Evolutionary conservation across 257 asterid species (phyloP), one percentile per base, ranked within the genome.

Genomic region (Lavandula angustifolia): DNA sequence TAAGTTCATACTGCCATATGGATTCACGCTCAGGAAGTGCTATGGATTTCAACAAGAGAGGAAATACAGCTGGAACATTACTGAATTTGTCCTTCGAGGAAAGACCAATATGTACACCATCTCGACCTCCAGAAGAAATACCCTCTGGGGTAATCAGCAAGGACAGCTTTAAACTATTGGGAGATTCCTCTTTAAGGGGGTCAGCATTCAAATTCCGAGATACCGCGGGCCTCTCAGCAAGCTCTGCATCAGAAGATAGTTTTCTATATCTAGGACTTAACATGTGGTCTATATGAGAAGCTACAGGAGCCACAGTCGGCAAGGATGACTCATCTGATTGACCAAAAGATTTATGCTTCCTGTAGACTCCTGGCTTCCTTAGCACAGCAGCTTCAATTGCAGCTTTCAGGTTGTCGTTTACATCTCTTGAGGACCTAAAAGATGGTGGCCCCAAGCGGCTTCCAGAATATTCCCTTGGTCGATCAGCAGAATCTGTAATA

Each of bases 301-400:
- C 73, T 53, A 75, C 43, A 70, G 67, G 33, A 52, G 77, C 79
- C 69, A 70, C 56, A 53, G 57, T 78, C 35, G 80, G 67, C 54
- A 58, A 46, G 9, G 85, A 72, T 51, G 77, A 55, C 66, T 78
- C 94, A 43, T 84, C 85, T 38, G 79, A 67, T 56, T 81, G 92
- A 62, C 77, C 81, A 37, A 52, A 9, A 70, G 81, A 80, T 78
- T 79, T 82, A 67, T 73, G 75, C 76, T 76, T 92, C 62, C 86
- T 66, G 75, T 68, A 82, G 60, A 84, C 76, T 65, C 86, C 92
- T 6, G 96, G 96, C 76, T 87, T 92, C 78, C 72, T 87, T 61
- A 85, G 84, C 80, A 80, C 83, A 44, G 96, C 95, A 68, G 96
- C 96, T 79, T 88, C 89, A 67, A 91, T 77, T 75, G 96, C 96